Percentiles rank a stretch among this genome's conserved stretches.
phyloP scores from a whole-genome alignment of 805 yeast species.

The Candida incommunis region DNA sequence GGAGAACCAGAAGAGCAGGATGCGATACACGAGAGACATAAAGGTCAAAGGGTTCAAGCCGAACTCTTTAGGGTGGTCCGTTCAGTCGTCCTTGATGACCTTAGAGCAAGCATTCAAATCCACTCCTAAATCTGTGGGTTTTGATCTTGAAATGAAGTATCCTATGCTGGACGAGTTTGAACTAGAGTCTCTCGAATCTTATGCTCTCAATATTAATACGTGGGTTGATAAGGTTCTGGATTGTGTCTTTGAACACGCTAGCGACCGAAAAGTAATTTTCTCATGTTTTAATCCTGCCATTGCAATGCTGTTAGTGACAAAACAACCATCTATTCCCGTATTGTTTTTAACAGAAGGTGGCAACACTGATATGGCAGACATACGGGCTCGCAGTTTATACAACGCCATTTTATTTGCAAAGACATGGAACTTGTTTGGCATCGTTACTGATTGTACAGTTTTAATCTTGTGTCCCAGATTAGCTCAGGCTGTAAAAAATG shows the following conservation, averaged over 20 bases:
- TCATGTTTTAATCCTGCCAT: slow-evolving; percentile 1
- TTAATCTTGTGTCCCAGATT: slow-evolving; percentile 77
- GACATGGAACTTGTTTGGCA: slow-evolving; percentile 82
- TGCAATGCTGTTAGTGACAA: not conserved
- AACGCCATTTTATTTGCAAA: slow-evolving; percentile 18
- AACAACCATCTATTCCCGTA: not conserved
- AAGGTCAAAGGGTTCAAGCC: not conserved
- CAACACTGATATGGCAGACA: not conserved
- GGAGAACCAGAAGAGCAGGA: slow-evolving; percentile 1
- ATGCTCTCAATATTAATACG: not conserved
- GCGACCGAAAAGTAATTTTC: not conserved
- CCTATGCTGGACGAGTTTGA: slow-evolving; percentile 1
- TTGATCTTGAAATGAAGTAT: not conserved
- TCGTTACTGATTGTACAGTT: slow-evolving; percentile 80
- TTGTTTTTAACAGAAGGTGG: slow-evolving; percentile 1
- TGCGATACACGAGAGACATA: not conserved
- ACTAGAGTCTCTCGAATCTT: not conserved
- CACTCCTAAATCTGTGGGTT: not conserved
- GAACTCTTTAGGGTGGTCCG: not conserved
- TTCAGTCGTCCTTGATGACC: not conserved
- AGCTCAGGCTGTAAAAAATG: slow-evolving; percentile 78
- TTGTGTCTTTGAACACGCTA: not conserved
- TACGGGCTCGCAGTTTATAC: not conserved
- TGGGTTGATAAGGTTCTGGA: slow-evolving; percentile 1
- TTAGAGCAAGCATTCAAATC: not conserved